Evolutionary conservation across 768 basidiomycete genomes (phyloP).

Genomic region (Tylopilus rubrobrunneus): DNA sequence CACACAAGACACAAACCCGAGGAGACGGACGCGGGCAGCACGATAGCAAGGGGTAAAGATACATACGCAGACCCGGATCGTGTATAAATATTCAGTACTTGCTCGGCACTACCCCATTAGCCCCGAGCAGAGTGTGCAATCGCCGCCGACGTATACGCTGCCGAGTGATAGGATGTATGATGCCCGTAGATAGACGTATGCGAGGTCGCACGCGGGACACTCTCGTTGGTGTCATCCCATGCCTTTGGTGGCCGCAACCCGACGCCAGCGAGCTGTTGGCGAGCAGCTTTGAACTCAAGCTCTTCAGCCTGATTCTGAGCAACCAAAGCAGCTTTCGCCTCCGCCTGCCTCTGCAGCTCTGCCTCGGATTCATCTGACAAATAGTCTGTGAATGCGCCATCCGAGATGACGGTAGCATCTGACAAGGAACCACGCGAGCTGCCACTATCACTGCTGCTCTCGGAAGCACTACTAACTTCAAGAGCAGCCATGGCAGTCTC

Average conservation of each 20-base stretch:
- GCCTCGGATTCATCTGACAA: constrained; percentile 91
- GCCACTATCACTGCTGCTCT: constrained; percentile 56
- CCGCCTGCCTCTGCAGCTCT: constrained; percentile 82
- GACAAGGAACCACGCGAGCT: constrained; percentile 53
- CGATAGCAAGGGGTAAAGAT: constrained; percentile 27
- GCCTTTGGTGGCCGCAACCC: constrained; percentile 73
- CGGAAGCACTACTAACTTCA: constrained; percentile 43
- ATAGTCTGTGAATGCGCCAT: constrained; percentile 87
- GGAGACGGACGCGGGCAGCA: constrained; percentile 8
- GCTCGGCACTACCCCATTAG: constrained; percentile 7
- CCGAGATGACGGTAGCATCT: constrained; percentile 77
- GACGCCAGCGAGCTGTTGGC: constrained; percentile 71
- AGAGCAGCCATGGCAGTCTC: constrained; percentile 39
- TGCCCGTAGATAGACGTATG: constrained; percentile 24
- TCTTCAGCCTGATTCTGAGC: constrained; percentile 83
- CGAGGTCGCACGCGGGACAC: constrained; percentile 22
- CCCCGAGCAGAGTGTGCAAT: constrained; percentile 31
- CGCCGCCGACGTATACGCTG: constrained; percentile 24
- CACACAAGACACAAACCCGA: constrained; percentile 23
- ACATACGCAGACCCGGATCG: constrained; percentile 12
- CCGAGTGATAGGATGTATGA: constrained; percentile 26
- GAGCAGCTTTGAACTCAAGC: constrained; percentile 74
- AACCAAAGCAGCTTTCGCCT: constrained; percentile 68
- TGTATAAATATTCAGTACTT: constrained; percentile 21
- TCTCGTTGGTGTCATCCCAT: constrained; percentile 58